phyloP scores from a whole-genome alignment of 2,329 filamentous ascomycete genomes.

The Fusarium tanahbumbuense region DNA sequence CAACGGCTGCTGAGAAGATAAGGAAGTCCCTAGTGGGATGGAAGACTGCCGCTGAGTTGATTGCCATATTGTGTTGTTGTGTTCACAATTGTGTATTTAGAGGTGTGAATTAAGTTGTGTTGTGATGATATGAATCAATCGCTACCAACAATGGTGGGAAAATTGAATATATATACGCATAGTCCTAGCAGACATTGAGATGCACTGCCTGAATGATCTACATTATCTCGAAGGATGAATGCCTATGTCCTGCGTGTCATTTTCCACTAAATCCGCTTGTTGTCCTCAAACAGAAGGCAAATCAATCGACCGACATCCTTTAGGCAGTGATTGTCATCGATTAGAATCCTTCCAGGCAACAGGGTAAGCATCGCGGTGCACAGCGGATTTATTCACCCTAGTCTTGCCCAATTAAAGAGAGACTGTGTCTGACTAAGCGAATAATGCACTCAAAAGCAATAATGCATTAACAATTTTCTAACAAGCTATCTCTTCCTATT shows the following conservation, averaged over 20 bases:
- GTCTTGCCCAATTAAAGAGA: neutral
- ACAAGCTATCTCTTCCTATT: neutral
- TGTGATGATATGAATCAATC: no score
- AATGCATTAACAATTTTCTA: no score
- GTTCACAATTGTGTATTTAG: neutral
- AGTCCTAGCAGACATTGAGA: neutral
- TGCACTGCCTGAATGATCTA: neutral
- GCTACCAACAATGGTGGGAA: neutral
- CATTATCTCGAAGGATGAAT: neutral
- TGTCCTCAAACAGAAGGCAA: neutral
- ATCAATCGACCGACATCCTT: neutral
- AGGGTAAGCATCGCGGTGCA: neutral
- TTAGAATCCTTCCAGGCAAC: neutral
- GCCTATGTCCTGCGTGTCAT: neutral
- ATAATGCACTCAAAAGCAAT: no score
- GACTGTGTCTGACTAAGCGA: no score
- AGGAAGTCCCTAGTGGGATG: neutral
- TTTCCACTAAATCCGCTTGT: fast-evolving
- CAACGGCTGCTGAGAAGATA: neutral
- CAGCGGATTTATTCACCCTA: fast-evolving
- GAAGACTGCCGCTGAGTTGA: neutral
- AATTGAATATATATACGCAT: no score
- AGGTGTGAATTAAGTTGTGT: neutral
- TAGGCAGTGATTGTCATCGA: neutral
- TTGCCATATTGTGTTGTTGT: neutral